phyloP scores from a whole-genome alignment of 2,329 filamentous ascomycete genomes.

The Aspergillus chevalieri region DNA sequence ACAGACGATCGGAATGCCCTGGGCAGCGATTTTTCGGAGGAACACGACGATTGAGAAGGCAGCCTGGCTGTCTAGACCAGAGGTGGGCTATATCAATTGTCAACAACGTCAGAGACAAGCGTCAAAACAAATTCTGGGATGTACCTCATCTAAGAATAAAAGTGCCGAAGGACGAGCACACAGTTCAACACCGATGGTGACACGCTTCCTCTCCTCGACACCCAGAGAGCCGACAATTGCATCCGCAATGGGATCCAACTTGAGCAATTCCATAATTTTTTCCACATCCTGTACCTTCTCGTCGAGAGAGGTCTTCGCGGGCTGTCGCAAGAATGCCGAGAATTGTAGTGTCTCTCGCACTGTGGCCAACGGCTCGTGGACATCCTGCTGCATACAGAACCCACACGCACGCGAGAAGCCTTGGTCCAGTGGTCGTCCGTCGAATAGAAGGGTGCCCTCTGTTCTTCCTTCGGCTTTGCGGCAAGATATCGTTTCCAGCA shows the following conservation, averaged over 20 bases:
- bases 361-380: constrained; percentile 57
- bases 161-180: constrained; percentile 47
- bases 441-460: constrained; percentile 32
- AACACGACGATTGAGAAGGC: constrained; percentile 56
- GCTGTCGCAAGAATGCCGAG: constrained; percentile 56
- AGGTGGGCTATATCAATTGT: constrained; percentile 38
- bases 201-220: constrained; percentile 57
- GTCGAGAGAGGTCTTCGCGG: constrained; percentile 43
- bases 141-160: constrained; percentile 50
- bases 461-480: constrained; percentile 31
- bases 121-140: too few species aligned
- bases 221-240: constrained; percentile 55
- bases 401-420: constrained; percentile 45
- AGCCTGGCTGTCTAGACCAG: constrained; percentile 59
- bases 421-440: constrained; percentile 29
- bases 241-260: constrained; percentile 57
- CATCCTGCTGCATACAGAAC: constrained; percentile 55
- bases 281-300: constrained; percentile 50
- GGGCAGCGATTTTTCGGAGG: constrained; percentile 60
- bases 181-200: constrained; percentile 56
- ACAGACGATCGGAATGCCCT: constrained; percentile 66
- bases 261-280: constrained; percentile 57
- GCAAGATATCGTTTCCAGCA: constrained; percentile 35
- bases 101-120: too few species aligned
- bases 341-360: constrained; percentile 59